Conservation (phyloP, 805 yeast genomes). For the Yarrowia yakushimensis region DNA sequence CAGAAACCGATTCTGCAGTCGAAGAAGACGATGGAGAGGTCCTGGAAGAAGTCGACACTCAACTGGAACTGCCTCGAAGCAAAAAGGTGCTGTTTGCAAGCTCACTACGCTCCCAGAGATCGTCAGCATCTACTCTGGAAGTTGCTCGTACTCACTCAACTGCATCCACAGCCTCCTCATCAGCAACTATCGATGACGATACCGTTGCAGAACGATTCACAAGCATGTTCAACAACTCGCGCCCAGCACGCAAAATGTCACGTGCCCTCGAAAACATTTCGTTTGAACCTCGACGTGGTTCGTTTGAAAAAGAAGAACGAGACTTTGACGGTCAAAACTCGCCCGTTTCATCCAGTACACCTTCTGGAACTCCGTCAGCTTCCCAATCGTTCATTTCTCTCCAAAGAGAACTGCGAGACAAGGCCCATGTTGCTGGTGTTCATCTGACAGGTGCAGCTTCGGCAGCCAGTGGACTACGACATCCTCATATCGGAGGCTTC, state of each 20-base stretch:
- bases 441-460: slow-evolving; percentile 7
- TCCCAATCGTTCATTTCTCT: slow-evolving; percentile 1
- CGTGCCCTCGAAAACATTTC: slow-evolving; percentile 10
- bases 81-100: neutral
- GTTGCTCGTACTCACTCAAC: neutral
- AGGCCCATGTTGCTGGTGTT: neutral
- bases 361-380: slow-evolving; percentile 8
- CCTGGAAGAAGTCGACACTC: neutral
- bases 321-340: neutral
- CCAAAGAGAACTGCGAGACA: slow-evolving; percentile 5
- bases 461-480: neutral
- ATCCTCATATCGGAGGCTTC: neutral
- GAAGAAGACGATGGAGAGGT: neutral
- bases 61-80: neutral
- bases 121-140: neutral
- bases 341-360: neutral
- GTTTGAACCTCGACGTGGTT: neutral
- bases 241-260: slow-evolving; percentile 1
- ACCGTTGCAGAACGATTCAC: slow-evolving; percentile 2
- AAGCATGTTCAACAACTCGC: slow-evolving; percentile 3
- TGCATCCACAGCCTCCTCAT: neutral
- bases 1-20: neutral
- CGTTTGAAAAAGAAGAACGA: neutral
- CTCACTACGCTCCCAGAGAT: neutral
- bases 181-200: slow-evolving; percentile 11